phyloP scores from a whole-genome alignment of 192 early-diverging fungal species.

The Umbelopsis sp. region DNA sequence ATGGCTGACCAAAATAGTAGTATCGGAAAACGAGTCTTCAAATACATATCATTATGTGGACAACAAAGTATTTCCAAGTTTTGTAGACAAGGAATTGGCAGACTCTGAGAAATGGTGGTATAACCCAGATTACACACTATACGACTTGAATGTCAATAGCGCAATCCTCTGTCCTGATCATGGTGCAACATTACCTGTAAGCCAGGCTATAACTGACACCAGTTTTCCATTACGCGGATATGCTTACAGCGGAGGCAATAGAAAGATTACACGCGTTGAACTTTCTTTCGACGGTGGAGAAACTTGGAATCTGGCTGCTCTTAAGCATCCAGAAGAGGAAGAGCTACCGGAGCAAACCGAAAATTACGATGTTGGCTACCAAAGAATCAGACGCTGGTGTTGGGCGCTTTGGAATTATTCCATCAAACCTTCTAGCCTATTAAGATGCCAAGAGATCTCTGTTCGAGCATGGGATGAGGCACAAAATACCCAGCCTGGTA shows the following conservation, averaged over 20 bases:
- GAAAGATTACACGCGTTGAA: conserved; percentile 76
- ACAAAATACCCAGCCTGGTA: conserved; percentile 61
- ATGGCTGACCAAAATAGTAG: conserved; percentile 68
- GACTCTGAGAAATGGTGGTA: conserved; percentile 63
- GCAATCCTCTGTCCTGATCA: conserved; percentile 68
- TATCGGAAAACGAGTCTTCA: conserved; percentile 58
- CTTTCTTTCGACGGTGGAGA: conserved; percentile 79
- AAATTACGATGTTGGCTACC: conserved; percentile 28
- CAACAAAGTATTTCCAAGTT: conserved; percentile 84
- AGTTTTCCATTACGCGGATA: conserved; percentile 66
- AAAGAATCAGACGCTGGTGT: conserved; percentile 54
- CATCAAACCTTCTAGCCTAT: conserved; percentile 36
- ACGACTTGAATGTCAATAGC: conserved; percentile 85
- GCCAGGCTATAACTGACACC: conserved; percentile 5
- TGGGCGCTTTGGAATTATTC: conserved; percentile 63
- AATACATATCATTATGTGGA: conserved; percentile 80
- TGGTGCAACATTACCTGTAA: conserved; percentile 40
- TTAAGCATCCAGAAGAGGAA: conserved; percentile 40
- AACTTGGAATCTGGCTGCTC: conserved; percentile 73
- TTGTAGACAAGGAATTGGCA: conserved; percentile 53
- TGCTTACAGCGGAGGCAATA: conserved; percentile 77
- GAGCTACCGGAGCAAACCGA: conserved; percentile 12
- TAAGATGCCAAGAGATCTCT: conserved; percentile 49
- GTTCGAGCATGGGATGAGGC: conserved; percentile 66
- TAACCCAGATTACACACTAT: conserved; percentile 61